Evolutionary conservation across 371 early-diverging fungal genomes (phyloP), one percentile per base, ranked within the genome.

Genomic region (Blyttiomyces sp.): DNA sequence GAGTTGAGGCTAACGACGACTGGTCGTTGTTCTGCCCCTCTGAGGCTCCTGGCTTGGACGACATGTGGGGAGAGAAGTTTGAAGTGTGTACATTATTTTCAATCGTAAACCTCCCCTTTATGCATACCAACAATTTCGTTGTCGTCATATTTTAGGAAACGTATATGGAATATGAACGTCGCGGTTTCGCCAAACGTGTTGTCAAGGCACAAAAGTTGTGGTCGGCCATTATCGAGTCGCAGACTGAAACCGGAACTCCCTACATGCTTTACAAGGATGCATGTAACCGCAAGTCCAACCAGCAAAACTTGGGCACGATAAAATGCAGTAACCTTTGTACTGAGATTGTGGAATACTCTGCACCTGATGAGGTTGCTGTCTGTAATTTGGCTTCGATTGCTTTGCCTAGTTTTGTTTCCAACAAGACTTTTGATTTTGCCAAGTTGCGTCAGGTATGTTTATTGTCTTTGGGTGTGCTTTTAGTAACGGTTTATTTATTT

Each of bases 191-290:
- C 24, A 86, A 92, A 71, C 86, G 87, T 72, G 87, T 86, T 16
- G 80, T 98, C 64, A 90, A 91, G 70, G 99, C 99, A 32, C 97
- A 97, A 72, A 95, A 97, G 82, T 83, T 99, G 28, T 99, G 99
- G 99, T 94, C 89, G 71, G 94, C 97, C 5, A 97, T 99, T 57
- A 65, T 99, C 42, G 98, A 98, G 57, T 77, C 98, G 3, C 99
- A 99, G 79, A 94, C 94, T 36, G 99, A 99, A 78, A 99, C 99
- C 13, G 99, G 99, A 30, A 96, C 90, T 43, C 99, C 99, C 0
- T 99, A 93, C 77, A 99, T 99, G 93, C 86, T 97, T 30, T 99
- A 99, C 86, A 98, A 99, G 86, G 99, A 99, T 80, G 86, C 91
- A 42, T 95, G 95, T 82, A 99, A 99, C 74, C 80, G 89, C 72